Percentiles rank a stretch among this genome's conserved stretches.
These are phyloP conservation scores for Chaetomiaceae sp. DNA, from an alignment of 2,329 filamentous ascomycete species.

Conservation along the genomic window DNA sequence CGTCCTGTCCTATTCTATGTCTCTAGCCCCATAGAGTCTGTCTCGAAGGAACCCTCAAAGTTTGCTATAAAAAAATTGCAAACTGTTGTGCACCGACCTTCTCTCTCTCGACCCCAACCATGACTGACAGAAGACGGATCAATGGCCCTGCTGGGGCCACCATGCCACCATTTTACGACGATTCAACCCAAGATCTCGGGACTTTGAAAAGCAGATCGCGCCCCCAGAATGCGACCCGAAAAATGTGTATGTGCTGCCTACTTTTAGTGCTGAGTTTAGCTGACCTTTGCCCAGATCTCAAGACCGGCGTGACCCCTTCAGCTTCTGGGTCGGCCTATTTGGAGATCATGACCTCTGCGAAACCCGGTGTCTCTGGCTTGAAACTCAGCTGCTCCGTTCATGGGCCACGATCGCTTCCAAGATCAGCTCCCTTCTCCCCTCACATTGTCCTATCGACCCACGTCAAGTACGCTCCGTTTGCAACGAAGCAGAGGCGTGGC, in stretches of 20 bases:
- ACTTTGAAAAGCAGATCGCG: slow-evolving; percentile 48
- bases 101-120: slow-evolving; percentile 32
- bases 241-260: slow-evolving; percentile 67
- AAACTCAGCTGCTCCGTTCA: slow-evolving; percentile 94
- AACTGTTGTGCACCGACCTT: too few relatives aligned
- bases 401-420: slow-evolving; percentile 83
- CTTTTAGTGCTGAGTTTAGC: slow-evolving; percentile 9
- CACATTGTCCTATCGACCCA: slow-evolving; percentile 89
- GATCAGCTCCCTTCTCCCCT: slow-evolving; percentile 86
- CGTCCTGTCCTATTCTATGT: neutral
- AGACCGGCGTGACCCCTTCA: slow-evolving; percentile 87
- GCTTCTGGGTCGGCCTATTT: slow-evolving; percentile 91
- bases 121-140: slow-evolving; percentile 83
- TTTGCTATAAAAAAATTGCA: too few relatives aligned
- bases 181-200: slow-evolving; percentile 45
- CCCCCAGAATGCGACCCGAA: slow-evolving; percentile 67
- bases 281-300: slow-evolving; percentile 61
- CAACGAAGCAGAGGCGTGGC: slow-evolving; percentile 73
- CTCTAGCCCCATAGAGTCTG: neutral
- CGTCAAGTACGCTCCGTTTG: slow-evolving; percentile 95
- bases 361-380: slow-evolving; percentile 50
- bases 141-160: slow-evolving; percentile 83
- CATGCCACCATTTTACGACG: slow-evolving; percentile 59
- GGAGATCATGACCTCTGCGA: slow-evolving; percentile 54
- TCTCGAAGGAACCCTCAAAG: neutral